Conservation (phyloP, 805 yeast species). For the Metschnikowia lochheadii region DNA sequence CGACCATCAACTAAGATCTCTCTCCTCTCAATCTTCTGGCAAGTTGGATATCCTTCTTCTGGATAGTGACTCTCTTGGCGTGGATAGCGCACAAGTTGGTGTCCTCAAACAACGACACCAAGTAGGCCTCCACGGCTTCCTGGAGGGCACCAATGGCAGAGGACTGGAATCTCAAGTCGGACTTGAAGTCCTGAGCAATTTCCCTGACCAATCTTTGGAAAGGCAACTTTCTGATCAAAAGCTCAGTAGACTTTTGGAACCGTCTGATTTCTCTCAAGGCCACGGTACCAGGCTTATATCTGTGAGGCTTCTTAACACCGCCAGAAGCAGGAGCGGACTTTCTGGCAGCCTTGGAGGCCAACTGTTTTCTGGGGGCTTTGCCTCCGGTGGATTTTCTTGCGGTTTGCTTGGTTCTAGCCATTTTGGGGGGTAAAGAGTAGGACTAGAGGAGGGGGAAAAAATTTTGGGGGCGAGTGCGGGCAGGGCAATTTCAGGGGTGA, state of each 20-base stretch:
- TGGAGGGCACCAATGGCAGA: conserved; percentile 46
- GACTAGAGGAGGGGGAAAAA: neutral
- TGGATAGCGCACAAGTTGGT: conserved; percentile 43
- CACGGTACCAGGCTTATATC: conserved; percentile 48
- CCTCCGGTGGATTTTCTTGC: conserved; percentile 48
- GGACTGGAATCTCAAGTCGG: conserved; percentile 44
- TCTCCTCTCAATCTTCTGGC: conserved; percentile 48
- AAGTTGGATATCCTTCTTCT: conserved; percentile 45
- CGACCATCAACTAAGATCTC: conserved; percentile 25
- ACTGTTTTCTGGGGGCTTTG: conserved; percentile 47
- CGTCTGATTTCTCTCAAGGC: conserved; percentile 47
- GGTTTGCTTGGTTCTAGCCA: conserved; percentile 47
- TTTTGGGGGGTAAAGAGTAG: conserved; percentile 8
- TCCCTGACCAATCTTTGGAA: conserved; percentile 47
- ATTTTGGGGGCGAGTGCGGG: neutral
- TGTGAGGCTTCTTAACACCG: conserved; percentile 47
- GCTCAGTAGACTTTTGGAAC: conserved; percentile 44
- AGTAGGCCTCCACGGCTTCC: conserved; percentile 46
- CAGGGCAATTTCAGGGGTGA: conserved; percentile 4
- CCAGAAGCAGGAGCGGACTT: conserved; percentile 45
- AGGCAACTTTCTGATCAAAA: conserved; percentile 44
- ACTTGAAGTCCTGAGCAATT: conserved; percentile 44
- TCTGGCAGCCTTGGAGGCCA: conserved; percentile 47
- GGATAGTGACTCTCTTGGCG: conserved; percentile 40
- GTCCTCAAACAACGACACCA: conserved; percentile 44